These are phyloP conservation scores for Tephrocybe sp. DNA, from an alignment of 768 basidiomycete genomes.

Conservation along the genomic window DNA sequence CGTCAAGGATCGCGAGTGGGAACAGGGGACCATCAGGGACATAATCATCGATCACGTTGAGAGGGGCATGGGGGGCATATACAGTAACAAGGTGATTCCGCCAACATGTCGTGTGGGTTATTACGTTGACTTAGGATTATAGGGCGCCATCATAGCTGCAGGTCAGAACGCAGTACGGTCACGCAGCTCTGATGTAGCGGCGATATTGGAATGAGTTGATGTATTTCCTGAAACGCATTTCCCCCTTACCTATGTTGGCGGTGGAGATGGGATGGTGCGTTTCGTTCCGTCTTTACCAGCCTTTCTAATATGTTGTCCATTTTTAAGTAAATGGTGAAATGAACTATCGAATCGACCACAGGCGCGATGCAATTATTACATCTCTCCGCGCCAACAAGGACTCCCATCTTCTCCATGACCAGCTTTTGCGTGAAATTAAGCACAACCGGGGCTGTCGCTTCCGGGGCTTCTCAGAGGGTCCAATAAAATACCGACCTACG, in stretches of 20 bases:
- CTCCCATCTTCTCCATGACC: conserved; percentile 72
- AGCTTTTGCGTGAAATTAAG: conserved; percentile 86
- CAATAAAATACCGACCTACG: conserved; percentile 81
- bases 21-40: conserved; percentile 48
- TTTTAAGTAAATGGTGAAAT: conserved; percentile 86
- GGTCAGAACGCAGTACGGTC: conserved; percentile 82
- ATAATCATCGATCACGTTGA: conserved; percentile 80
- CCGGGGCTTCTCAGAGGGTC: conserved; percentile 78
- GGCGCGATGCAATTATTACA: conserved; percentile 77
- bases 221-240: conserved; percentile 61
- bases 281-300: no score
- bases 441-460: conserved; percentile 84
- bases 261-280: conserved; percentile 86
- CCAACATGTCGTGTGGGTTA: not conserved
- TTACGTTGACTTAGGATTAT: conserved; percentile 4
- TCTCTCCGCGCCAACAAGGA: conserved; percentile 69
- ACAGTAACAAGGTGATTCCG: conserved; percentile 86
- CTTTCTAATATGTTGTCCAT: not conserved
- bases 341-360: conserved; percentile 96
- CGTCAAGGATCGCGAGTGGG: conserved; percentile 63
- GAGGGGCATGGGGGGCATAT: conserved; percentile 87
- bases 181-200: conserved; percentile 84
- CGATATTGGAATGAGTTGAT: conserved; percentile 78
- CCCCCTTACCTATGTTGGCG: conserved; percentile 72
- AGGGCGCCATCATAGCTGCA: conserved; percentile 95